These are phyloP conservation scores for Teratosphaeria nubilosa DNA, from an alignment of 2,329 filamentous ascomycete species.

Conservation along the genomic window DNA sequence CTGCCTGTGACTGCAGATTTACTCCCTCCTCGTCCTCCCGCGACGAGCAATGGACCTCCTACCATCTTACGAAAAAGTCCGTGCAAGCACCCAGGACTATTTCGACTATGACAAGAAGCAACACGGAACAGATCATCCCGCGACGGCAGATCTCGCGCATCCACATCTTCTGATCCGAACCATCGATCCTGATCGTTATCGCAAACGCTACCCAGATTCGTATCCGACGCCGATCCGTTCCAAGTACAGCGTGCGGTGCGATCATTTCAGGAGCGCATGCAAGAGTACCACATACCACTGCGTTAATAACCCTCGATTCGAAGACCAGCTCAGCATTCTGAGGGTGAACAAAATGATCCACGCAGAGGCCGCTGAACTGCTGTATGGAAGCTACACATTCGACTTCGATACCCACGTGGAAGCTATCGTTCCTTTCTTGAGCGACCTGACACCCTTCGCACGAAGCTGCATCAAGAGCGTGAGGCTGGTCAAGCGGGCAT, in stretches of 20 bases:
- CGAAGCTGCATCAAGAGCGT: conserved; percentile 41
- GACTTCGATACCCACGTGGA: conserved; percentile 52
- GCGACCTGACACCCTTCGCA: conserved; percentile 43
- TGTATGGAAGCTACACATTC: conserved; percentile 49
- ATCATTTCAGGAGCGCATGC: conserved; percentile 33
- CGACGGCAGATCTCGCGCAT: conserved; percentile 12
- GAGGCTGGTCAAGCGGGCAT: conserved; percentile 45
- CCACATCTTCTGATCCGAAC: conserved; percentile 34
- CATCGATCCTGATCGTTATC: conserved; percentile 29
- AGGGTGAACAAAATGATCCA: conserved; percentile 35
- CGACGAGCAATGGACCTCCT: conserved; percentile 18
- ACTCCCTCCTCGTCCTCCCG: conserved; percentile 34
- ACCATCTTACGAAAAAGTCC: conserved; percentile 20
- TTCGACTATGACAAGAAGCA: conserved; percentile 30
- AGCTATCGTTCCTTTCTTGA: conserved; percentile 50
- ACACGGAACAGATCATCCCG: conserved; percentile 7
- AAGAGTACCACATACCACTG: conserved; percentile 48
- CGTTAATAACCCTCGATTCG: conserved; percentile 29
- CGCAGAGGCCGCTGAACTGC: conserved; percentile 44
- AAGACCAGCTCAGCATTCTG: conserved; percentile 24
- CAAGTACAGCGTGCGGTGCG: conserved; percentile 30
- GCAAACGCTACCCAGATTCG: conserved; percentile 12
- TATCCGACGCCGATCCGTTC: conserved; percentile 23
- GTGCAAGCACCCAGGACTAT: conserved; percentile 30
- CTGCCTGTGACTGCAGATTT: conserved; percentile 39